Evolutionary conservation across 768 basidiomycete species (phyloP).

Genomic region (Podaxis sp.): DNA sequence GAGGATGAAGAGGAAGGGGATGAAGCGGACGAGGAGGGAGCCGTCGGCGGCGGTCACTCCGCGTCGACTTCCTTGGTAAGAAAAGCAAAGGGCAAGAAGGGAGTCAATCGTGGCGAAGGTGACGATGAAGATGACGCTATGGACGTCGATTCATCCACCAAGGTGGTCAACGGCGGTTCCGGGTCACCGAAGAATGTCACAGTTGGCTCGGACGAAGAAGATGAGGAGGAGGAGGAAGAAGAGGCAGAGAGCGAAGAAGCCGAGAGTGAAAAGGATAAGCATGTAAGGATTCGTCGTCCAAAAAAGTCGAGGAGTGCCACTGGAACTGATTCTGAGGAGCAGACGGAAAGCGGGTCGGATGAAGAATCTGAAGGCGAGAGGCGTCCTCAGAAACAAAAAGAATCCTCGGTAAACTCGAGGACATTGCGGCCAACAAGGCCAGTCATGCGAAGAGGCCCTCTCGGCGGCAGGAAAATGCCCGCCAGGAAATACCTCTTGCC

Average conservation of each 20-base stretch:
- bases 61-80: constrained; percentile 15
- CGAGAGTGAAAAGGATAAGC: constrained; percentile 12
- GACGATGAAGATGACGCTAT: constrained; percentile 19
- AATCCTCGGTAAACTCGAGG: constrained; percentile 13
- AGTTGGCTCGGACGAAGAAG: constrained; percentile 10
- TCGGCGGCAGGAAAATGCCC: neutral
- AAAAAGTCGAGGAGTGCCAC: constrained; percentile 12
- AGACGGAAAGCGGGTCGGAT: constrained; percentile 16
- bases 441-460: neutral
- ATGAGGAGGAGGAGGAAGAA: constrained; percentile 14
- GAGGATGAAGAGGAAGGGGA: constrained; percentile 32
- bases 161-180: neutral
- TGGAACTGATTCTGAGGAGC: constrained; percentile 15
- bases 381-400: neutral
- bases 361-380: constrained; percentile 16
- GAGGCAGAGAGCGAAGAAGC: constrained; percentile 15
- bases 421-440: neutral
- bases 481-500: neutral
- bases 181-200: neutral
- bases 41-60: neutral
- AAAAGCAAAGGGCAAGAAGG: constrained; percentile 7
- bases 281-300: constrained; percentile 5
- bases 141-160: constrained; percentile 8
- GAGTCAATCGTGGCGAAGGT: constrained; percentile 1
- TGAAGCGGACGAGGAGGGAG: constrained; percentile 1